Conservation (phyloP, 2,329 filamentous ascomycete species). For the Colletotrichum sp. region DNA sequence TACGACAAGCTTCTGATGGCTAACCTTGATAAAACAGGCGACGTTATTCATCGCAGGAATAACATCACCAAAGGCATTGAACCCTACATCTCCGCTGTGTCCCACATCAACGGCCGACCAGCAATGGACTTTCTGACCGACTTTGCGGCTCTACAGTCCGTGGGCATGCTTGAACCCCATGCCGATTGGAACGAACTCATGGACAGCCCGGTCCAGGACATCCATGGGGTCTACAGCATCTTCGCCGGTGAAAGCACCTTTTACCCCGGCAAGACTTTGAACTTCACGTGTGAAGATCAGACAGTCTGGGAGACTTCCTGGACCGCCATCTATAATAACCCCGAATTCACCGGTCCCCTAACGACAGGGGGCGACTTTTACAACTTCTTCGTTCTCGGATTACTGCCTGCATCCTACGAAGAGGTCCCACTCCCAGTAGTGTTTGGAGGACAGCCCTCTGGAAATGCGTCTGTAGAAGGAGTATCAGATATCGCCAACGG, state of each 20-base stretch:
- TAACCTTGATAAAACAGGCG: not conserved
- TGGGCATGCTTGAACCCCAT: conserved; percentile 14
- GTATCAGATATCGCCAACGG: not conserved
- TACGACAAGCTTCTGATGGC: not conserved
- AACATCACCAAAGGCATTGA: not conserved
- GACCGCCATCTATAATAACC: conserved; percentile 7
- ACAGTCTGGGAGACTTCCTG: not conserved
- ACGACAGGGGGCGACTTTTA: conserved; percentile 12
- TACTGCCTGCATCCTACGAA: not conserved
- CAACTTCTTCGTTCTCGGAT: conserved; percentile 8
- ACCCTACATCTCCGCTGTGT: not conserved
- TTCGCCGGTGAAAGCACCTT: conserved; percentile 1
- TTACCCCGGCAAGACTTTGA: conserved; percentile 4
- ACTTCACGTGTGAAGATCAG: conserved; percentile 5
- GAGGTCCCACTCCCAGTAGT: not conserved
- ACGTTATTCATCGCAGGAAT: not conserved
- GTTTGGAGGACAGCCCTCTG: not conserved
- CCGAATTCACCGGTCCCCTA: conserved; percentile 3
- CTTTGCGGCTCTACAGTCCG: not conserved
- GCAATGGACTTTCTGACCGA: not conserved
- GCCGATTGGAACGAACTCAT: conserved; percentile 15
- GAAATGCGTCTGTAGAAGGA: not conserved
- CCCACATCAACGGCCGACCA: conserved; percentile 5
- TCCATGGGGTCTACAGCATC: not conserved
- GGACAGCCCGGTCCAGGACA: conserved; percentile 4